These are phyloP conservation scores for Stropharia rugosoannulata DNA, from an alignment of 768 basidiomycete genomes.

Conservation along the genomic window DNA sequence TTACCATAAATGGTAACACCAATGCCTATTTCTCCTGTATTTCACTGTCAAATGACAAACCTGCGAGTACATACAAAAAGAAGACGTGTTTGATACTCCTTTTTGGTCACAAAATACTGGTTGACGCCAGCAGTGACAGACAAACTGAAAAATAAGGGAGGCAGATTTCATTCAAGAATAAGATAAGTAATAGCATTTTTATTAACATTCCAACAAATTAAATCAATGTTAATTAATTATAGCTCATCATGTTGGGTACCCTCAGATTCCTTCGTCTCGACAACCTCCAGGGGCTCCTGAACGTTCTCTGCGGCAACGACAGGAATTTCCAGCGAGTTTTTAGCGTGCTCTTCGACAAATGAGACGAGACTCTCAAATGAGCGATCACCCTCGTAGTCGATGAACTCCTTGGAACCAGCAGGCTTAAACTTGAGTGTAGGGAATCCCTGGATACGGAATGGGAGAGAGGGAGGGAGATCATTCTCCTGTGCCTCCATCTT, in stretches of 20 bases:
- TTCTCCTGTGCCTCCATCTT: constrained; percentile 98
- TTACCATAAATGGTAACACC: too few species aligned
- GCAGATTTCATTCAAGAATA: neutral
- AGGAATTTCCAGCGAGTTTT: constrained; percentile 62
- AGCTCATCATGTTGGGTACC: constrained; percentile 46
- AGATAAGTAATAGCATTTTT: neutral
- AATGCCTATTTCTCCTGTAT: too few species aligned
- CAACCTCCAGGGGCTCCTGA: constrained; percentile 34
- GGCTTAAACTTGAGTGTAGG: constrained; percentile 97
- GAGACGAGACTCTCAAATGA: constrained; percentile 82
- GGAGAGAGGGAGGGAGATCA: constrained; percentile 84
- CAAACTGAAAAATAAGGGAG: too few species aligned
- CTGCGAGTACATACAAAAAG: too few species aligned
- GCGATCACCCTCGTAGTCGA: constrained; percentile 93
- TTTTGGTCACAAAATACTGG: too few species aligned
- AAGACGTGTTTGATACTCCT: too few species aligned
- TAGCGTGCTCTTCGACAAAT: constrained; percentile 80
- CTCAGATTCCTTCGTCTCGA: constrained; percentile 18
- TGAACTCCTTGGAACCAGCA: constrained; percentile 82
- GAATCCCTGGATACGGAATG: constrained; percentile 88
- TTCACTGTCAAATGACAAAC: too few species aligned
- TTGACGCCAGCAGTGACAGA: too few species aligned
- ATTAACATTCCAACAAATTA: neutral
- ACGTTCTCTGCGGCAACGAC: constrained; percentile 25
- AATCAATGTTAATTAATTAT: constrained; percentile 20